Evolutionary conservation across 1,139 yeast genomes (phyloP).

Genomic region (Debaryomyces psychrophilus): DNA sequence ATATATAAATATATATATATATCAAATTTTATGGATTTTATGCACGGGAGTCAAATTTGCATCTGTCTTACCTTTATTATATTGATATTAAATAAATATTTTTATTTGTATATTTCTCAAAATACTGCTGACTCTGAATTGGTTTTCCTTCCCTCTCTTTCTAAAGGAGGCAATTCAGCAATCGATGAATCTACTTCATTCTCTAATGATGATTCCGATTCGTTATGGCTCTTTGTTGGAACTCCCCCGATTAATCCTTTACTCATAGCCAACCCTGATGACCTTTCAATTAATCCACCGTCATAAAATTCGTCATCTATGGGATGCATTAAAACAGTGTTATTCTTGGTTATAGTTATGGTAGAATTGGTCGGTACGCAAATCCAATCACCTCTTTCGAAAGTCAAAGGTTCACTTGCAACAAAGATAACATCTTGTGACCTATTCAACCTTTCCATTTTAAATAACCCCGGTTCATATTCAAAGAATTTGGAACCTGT

Average conservation of each 20-base stretch:
- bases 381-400: slow-evolving; percentile 97
- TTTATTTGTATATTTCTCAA: slow-evolving; percentile 1
- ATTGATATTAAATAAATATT: not conserved
- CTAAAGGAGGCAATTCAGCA: slow-evolving; percentile 77
- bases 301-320: slow-evolving; percentile 87
- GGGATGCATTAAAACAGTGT: slow-evolving; percentile 89
- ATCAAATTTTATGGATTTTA: not conserved
- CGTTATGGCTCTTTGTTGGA: slow-evolving; percentile 29
- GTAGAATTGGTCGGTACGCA: slow-evolving; percentile 92
- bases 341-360: slow-evolving; percentile 73
- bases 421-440: slow-evolving; percentile 95
- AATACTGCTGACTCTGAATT: slow-evolving; percentile 10
- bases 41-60: not conserved
- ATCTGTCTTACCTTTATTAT: slow-evolving; percentile 3
- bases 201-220: slow-evolving; percentile 9
- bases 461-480: slow-evolving; percentile 84
- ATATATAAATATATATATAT: slow-evolving; percentile 3
- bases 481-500: slow-evolving; percentile 92
- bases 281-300: slow-evolving; percentile 64
- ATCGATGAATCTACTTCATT: slow-evolving; percentile 44
- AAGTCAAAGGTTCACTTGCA: slow-evolving; percentile 94
- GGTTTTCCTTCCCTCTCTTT: slow-evolving; percentile 72
- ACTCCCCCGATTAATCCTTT: slow-evolving; percentile 86
- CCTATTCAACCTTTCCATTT: slow-evolving; percentile 91
- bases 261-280: slow-evolving; percentile 81